Base-by-base conservation (phyloP, 805 yeast species). In the Metschnikowia matae region DNA sequence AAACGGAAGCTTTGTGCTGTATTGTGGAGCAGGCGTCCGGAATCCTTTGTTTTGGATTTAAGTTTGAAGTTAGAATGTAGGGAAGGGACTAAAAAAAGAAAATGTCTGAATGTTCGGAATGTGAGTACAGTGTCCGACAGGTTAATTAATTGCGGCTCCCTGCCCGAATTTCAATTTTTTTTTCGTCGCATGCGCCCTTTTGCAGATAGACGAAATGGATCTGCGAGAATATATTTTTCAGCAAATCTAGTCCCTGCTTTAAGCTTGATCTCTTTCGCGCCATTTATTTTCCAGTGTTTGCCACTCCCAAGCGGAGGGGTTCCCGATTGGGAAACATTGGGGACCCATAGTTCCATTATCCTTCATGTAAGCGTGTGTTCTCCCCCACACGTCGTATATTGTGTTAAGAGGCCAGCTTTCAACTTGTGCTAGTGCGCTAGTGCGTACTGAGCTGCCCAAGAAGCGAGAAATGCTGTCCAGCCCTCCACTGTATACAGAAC, bases 191-290 rank as follows among this genome's bases (percentile, higher is more conserved):
- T 36, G 46, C 46, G 46, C 39, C 34, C 15, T 15, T 33, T 18
- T 36, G 46, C 46, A 44, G 33, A 44, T 21, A 23, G 40, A 35
- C 34, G 32, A 33, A 41, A 21, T 41, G 21, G 23, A 41, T 23
- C 29, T 41, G 44, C 18, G 17, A 31, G 44, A 31, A 32, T 13
- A 31, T n/a, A 14, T 14, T 20, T 33, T 33, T 13, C 18, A 7
- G 37, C 18, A 32, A 42, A 18, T 42, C 14, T 18, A 42, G 29
- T 32, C 33, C 17, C 38, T 32, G 41, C 17, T 34, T 21, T 11
- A 13, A 42, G 36, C 36, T 29, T 32, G n/a, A 32, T 2, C 23
- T 8, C 38, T 35, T 42, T 32, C 45, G 38, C 45, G 38, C 38
- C 26, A 20, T 18, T 42, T 20, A 33, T 20, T 21, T n/a, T 20